Base-by-base conservation (phyloP, 495 filamentous ascomycete species). In the Viridothelium virens region DNA sequence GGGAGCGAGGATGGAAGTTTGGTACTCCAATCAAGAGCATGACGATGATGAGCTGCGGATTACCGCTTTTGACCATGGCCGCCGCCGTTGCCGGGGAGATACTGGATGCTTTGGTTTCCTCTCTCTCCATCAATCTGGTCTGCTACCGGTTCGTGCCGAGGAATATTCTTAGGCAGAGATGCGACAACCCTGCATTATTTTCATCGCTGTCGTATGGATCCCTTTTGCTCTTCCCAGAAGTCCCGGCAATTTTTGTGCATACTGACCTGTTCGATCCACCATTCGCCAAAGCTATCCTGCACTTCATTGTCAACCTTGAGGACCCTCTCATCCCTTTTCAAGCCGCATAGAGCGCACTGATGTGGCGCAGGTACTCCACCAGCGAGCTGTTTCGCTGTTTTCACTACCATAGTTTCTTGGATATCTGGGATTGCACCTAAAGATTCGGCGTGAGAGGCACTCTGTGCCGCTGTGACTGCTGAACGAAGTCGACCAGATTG, bases 251-350 rank as follows among this genome's bases (percentile, higher is more conserved):
- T 84, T 16, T 86, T 77, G 59, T 78, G 77, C 75, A 77, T 77
- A 38, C 66, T 96, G 89, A 53, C 89, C 87, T 92, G 87, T 44
- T 95, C 90, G 14, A 88, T 81, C 94, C 94, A 98, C 91, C 91
- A 97, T 76, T 97, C 92, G 47, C 90, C 91, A 79, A 96, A 92
- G 75, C 87, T 91, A 78, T 96, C 94, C 68, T 91, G 84, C 25
- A 95, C 87, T 64, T 85, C 79, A 37, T 87, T 79, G 75, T 96
- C 92, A 38, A 96, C 79, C 69, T 83, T 86, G 2, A 79, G 74
- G 25, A 97, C 78, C 44, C 92, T 81, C 78, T 98, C 94, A 56
- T 95, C 89, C 70, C 92, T 79, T 77, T 87, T 92, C 68, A 97
- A 77, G 1, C 91, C 91, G 77, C 94, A 98, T 33, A 98, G 80